Percentiles rank a stretch among this genome's conserved stretches.
phyloP scores from a whole-genome alignment of 2,329 filamentous ascomycete species.

The Ustulina deusta region DNA sequence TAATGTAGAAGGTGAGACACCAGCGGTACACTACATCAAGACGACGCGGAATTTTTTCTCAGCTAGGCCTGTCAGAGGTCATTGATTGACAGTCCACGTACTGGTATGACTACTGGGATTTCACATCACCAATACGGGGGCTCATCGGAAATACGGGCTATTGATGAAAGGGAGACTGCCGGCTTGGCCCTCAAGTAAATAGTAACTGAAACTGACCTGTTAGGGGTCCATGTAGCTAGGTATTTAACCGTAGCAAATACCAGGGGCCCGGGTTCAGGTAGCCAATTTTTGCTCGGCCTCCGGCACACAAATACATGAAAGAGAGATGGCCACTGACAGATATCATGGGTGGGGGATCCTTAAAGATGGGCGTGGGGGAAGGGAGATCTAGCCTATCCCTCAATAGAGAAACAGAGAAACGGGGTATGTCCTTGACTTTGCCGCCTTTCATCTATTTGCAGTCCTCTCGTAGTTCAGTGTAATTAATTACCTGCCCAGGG shows the following conservation, averaged over 20 bases:
- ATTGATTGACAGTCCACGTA: neutral
- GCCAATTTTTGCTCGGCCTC: neutral
- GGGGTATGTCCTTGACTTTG: too few species aligned
- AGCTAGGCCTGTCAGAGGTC: neutral
- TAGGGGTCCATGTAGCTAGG: neutral
- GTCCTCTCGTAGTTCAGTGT: too few species aligned
- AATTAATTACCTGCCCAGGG: too few species aligned
- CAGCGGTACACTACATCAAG: slow-evolving; percentile 13
- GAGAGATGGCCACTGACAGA: neutral
- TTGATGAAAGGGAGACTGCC: neutral
- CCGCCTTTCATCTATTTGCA: too few species aligned
- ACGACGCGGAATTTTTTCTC: neutral
- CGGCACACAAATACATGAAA: neutral
- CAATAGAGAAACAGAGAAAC: slow-evolving; percentile 8
- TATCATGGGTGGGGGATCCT: neutral
- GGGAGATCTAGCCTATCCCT: slow-evolving; percentile 7
- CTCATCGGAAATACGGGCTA: neutral
- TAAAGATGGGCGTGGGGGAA: neutral
- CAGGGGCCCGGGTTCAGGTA: slow-evolving; percentile 3
- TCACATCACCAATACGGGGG: neutral
- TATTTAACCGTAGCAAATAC: neutral
- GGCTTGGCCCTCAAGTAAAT: neutral
- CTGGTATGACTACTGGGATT: neutral
- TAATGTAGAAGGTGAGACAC: slow-evolving; percentile 15
- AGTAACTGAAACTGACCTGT: neutral